A percentile compares a stretch with the other conserved stretches of the same genome.
Conservation (phyloP, 768 basidiomycete genomes). For the Xerocomellus amylosporus region DNA sequence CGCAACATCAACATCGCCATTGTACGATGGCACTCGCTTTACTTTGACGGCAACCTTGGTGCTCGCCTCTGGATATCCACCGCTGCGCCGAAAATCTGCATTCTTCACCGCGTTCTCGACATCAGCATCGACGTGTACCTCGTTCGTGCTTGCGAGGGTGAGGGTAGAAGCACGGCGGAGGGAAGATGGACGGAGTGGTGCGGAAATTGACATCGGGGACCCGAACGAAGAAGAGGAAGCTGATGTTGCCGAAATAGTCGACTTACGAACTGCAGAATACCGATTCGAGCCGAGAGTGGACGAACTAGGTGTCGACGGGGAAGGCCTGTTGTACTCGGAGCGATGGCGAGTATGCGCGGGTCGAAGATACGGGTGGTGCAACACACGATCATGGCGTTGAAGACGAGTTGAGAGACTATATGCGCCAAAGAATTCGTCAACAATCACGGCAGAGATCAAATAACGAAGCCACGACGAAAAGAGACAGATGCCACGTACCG, state of each 20-base stretch:
- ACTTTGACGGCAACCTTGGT: constrained; percentile 23
- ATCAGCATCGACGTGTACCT: constrained; percentile 12
- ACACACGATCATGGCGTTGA: constrained; percentile 58
- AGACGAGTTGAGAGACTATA: constrained; percentile 64
- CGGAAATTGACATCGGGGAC: constrained; percentile 37
- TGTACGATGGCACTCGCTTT: constrained; percentile 58
- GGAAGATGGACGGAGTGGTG: constrained; percentile 43
- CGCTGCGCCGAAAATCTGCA: constrained; percentile 12
- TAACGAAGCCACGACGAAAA: constrained; percentile 1
- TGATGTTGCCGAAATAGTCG: constrained; percentile 27
- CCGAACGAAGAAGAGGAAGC: constrained; percentile 33
- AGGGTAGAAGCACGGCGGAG: constrained; percentile 37
- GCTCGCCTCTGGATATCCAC: constrained; percentile 16
- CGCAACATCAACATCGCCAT: constrained; percentile 14
- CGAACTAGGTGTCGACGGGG: constrained; percentile 61
- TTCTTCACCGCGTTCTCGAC: constrained; percentile 9
- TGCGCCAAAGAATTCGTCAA: constrained; percentile 14
- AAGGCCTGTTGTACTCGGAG: constrained; percentile 21
- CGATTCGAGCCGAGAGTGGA: constrained; percentile 54
- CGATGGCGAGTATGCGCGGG: constrained; percentile 29
- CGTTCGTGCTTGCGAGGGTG: constrained; percentile 26
- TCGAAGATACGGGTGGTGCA: constrained; percentile 61
- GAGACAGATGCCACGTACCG: constrained; percentile 47
- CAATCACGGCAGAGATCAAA: constrained; percentile 1
- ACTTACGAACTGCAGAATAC: constrained; percentile 29